A percentile compares a stretch with the other conserved stretches of the same genome.
These are phyloP conservation scores for Fraxinus latifolia DNA, from an alignment of 305 asterid genomes.

Conservation along the genomic window DNA sequence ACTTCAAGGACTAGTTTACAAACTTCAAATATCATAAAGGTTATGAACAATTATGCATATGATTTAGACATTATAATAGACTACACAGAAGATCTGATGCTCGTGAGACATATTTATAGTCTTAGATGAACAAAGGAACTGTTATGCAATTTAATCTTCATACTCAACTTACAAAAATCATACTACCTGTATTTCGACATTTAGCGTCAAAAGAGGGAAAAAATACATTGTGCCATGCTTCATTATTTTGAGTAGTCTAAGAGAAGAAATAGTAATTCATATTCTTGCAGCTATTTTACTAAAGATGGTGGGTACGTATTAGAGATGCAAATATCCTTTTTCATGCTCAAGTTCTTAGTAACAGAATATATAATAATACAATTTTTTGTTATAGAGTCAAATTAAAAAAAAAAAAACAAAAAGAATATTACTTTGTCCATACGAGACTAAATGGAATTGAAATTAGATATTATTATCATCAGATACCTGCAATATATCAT, in stretches of 20 bases:
- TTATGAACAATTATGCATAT: neutral
- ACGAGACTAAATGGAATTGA: neutral
- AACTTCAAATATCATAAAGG: neutral
- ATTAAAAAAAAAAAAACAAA: no score
- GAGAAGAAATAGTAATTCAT: neutral
- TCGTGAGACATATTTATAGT: neutral
- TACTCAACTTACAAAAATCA: neutral
- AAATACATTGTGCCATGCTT: neutral
- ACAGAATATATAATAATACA: neutral
- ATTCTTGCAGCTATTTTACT: neutral
- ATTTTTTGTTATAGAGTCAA: neutral
- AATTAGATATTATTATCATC: neutral
- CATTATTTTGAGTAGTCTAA: neutral
- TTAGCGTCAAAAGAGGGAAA: neutral
- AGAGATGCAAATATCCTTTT: neutral
- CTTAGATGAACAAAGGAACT: neutral
- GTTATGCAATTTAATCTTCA: neutral
- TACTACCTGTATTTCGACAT: neutral
- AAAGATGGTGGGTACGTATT: neutral
- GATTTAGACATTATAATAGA: neutral
- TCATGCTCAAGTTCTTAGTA: neutral
- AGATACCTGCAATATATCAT: conserved; percentile 76
- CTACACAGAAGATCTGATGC: neutral
- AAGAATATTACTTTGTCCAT: neutral
- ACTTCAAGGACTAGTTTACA: neutral